Percentiles rank a stretch among this genome's conserved stretches.
Conservation (phyloP, 441 rosid genomes). For the Gossypium aridum region DNA sequence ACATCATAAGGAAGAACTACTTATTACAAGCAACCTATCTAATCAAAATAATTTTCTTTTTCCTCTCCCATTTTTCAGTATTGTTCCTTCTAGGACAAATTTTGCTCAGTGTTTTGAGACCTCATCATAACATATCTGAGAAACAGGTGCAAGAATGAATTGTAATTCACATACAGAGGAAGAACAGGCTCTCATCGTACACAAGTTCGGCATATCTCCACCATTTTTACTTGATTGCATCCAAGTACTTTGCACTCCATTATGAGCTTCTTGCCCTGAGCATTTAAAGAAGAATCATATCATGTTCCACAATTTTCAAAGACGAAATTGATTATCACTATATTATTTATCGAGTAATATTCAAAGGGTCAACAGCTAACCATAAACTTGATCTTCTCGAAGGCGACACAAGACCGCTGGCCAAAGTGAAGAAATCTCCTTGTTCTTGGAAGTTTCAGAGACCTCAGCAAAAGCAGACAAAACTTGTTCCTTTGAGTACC, state of each 20-base stretch:
- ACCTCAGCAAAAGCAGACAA: constrained; percentile 50
- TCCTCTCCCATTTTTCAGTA: background rate
- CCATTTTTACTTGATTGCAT: constrained; percentile 25
- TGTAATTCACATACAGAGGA: constrained; percentile 44
- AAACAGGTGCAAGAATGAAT: constrained; percentile 10
- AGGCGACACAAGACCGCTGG: constrained; percentile 63
- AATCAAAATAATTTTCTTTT: background rate
- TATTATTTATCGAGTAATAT: background rate
- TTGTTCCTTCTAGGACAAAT: background rate
- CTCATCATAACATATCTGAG: background rate
- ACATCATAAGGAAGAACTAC: background rate
- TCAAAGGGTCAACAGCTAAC: constrained; percentile 16
- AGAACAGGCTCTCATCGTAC: constrained; percentile 53
- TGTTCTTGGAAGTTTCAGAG: constrained; percentile 44
- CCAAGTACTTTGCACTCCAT: constrained; percentile 24
- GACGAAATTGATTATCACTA: constrained; percentile 9
- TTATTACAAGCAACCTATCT: background rate
- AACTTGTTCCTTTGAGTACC: constrained; percentile 62
- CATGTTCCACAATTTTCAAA: constrained; percentile 1
- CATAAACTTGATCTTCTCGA: constrained; percentile 58
- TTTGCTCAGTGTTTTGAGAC: constrained; percentile 1
- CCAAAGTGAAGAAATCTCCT: constrained; percentile 58
- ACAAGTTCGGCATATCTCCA: constrained; percentile 24
- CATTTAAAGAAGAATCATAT: constrained; percentile 10
- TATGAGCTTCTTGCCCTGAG: constrained; percentile 42